Percentiles rank a stretch among this genome's conserved stretches.
Evolutionary conservation across 2,329 filamentous ascomycete species (phyloP).

Genomic region (Leptographium lundbergii): DNA sequence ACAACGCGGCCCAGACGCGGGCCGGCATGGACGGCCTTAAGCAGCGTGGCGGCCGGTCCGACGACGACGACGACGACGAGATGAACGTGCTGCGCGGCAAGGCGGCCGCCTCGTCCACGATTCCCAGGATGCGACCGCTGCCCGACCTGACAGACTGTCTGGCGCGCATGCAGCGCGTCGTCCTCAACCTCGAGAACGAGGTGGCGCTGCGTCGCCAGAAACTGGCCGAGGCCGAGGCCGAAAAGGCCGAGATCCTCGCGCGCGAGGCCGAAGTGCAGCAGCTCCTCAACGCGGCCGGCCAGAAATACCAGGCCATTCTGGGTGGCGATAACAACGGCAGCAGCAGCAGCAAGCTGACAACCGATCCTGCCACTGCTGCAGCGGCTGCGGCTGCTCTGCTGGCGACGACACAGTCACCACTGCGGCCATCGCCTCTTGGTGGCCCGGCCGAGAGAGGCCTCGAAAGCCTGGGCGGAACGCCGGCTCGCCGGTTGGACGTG

Average conservation of each 20-base stretch:
- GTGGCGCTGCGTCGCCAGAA: constrained; percentile 46
- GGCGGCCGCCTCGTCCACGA: constrained; percentile 11
- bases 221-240: constrained; percentile 53
- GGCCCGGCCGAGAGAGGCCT: constrained; percentile 23
- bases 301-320: constrained; percentile 39
- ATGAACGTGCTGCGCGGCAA: constrained; percentile 13
- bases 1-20: constrained; percentile 75
- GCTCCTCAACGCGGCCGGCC: constrained; percentile 67
- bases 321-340: constrained; percentile 12
- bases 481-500: constrained; percentile 19
- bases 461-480: constrained; percentile 34
- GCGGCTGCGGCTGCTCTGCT: constrained; percentile 11
- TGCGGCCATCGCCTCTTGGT: constrained; percentile 15
- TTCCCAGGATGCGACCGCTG: constrained; percentile 62
- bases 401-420: constrained; percentile 16
- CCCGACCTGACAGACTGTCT: constrained; percentile 60
- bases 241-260: constrained; percentile 53
- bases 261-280: constrained; percentile 71
- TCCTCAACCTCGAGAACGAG: constrained; percentile 51
- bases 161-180: constrained; percentile 45
- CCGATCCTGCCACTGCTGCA: background rate
- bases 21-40: constrained; percentile 70
- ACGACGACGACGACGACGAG: constrained; percentile 12
- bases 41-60: constrained; percentile 28
- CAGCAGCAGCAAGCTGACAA: constrained; percentile 2